Percentiles rank a stretch among this genome's conserved stretches.
phyloP scores from a whole-genome alignment of 345 rosid species.

The Citrus hindsii region DNA sequence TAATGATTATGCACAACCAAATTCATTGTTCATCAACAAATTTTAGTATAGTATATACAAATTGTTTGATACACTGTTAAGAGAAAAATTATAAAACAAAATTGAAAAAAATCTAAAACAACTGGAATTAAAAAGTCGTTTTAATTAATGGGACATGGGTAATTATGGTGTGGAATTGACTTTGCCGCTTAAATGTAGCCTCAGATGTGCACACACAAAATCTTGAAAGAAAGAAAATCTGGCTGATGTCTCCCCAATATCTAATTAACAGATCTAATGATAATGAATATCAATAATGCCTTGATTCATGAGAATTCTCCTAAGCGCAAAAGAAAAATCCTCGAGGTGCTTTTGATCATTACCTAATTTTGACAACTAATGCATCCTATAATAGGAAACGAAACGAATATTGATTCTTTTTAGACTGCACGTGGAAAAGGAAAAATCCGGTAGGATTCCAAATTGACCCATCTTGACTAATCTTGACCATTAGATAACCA shows the following conservation, averaged over 20 bases:
- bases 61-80: too few species aligned
- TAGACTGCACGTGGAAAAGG: background rate
- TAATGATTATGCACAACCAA: background rate
- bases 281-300: slow-evolving; percentile 1
- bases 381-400: slow-evolving; percentile 6
- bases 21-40: background rate
- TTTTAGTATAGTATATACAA: too few species aligned
- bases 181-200: slow-evolving; percentile 22
- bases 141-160: slow-evolving; percentile 18
- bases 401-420: background rate
- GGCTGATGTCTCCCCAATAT: slow-evolving; percentile 25
- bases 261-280: background rate
- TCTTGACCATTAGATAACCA: slow-evolving; percentile 19
- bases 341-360: slow-evolving; percentile 25
- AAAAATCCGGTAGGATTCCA: background rate
- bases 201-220: slow-evolving; percentile 28
- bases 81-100: too few species aligned
- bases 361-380: slow-evolving; percentile 35
- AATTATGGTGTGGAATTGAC: slow-evolving; percentile 27
- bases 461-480: slow-evolving; percentile 31
- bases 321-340: slow-evolving; percentile 23
- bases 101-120: too few species aligned
- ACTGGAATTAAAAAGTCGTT: background rate
- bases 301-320: slow-evolving; percentile 24
- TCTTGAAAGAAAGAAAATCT: slow-evolving; percentile 34